These are phyloP conservation scores for Fusarium abutilonis DNA, from an alignment of 2,329 filamentous ascomycete genomes.

Conservation along the genomic window DNA sequence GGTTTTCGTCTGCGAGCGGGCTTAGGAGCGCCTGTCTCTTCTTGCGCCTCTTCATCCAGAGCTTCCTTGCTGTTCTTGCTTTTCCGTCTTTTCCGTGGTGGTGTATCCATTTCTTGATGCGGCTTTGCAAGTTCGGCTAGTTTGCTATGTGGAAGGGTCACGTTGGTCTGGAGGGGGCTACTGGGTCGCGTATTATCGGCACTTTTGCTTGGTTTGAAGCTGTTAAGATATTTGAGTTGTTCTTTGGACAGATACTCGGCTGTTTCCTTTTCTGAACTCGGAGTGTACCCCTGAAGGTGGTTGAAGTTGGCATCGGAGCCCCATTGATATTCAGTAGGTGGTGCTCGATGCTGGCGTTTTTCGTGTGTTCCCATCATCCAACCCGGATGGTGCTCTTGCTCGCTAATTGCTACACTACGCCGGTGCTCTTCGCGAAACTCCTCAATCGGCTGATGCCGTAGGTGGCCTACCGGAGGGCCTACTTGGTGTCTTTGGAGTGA, in stretches of 20 bases:
- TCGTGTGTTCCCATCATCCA: conserved; percentile 54
- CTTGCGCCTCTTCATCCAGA: conserved; percentile 54
- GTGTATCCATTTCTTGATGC: conserved; percentile 53
- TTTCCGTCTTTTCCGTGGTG: conserved; percentile 64
- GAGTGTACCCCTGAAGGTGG: conserved; percentile 66
- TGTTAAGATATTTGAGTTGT: conserved; percentile 65
- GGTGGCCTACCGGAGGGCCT: conserved; percentile 53
- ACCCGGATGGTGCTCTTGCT: conserved; percentile 53
- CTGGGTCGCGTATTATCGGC: conserved; percentile 67
- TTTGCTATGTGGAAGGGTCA: conserved; percentile 23
- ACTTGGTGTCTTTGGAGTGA: conserved; percentile 42
- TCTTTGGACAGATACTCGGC: conserved; percentile 65
- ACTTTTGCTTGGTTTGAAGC: conserved; percentile 67
- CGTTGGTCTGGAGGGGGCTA: conserved; percentile 57
- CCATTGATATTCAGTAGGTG: conserved; percentile 66
- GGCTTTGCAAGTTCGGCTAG: conserved; percentile 44
- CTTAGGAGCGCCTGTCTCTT: conserved; percentile 49
- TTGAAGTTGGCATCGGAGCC: conserved; percentile 75
- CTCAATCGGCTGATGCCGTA: conserved; percentile 56
- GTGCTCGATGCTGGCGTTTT: conserved; percentile 47
- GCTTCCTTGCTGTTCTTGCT: conserved; percentile 59
- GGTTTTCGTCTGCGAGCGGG: conserved; percentile 59
- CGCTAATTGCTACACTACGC: conserved; percentile 46
- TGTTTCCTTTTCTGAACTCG: conserved; percentile 65
- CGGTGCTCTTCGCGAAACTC: conserved; percentile 55